Conservation (phyloP, 2,329 filamentous ascomycete genomes). For the Colletotrichum sp. region DNA sequence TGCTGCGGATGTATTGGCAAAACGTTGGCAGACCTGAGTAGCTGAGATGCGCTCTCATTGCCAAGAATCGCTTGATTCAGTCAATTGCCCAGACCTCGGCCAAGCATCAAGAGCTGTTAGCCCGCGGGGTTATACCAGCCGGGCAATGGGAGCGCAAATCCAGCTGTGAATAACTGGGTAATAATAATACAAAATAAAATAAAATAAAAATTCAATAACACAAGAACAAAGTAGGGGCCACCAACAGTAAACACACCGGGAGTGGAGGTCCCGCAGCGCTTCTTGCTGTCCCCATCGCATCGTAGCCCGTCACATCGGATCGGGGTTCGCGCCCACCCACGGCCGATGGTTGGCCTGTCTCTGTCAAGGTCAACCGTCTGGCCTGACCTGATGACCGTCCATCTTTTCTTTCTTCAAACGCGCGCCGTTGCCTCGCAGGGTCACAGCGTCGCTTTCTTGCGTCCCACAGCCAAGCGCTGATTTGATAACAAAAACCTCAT, state of each 20-base stretch:
- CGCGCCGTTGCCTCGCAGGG: neutral
- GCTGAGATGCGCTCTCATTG: neutral
- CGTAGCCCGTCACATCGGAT: neutral
- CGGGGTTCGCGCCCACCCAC: constrained; percentile 8
- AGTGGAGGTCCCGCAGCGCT: neutral
- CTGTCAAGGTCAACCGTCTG: neutral
- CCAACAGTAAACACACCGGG: neutral
- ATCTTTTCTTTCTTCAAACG: neutral
- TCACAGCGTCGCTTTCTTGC: neutral
- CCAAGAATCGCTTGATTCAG: neutral
- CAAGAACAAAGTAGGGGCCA: neutral
- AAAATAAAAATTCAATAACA: neutral
- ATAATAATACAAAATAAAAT: neutral
- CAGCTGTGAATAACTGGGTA: neutral
- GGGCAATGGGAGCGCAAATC: neutral
- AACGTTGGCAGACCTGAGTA: neutral
- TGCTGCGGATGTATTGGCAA: constrained; percentile 15
- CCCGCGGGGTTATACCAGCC: neutral
- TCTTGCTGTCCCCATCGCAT: neutral
- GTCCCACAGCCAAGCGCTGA: neutral
- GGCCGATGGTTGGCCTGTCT: neutral
- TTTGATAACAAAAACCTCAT: constrained; percentile 8
- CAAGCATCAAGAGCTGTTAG: neutral
- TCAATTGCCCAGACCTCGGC: neutral
- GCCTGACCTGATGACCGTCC: neutral